These are phyloP conservation scores for Mimosa pudica DNA, from an alignment of 306 rosid genomes.

Conservation along the genomic window DNA sequence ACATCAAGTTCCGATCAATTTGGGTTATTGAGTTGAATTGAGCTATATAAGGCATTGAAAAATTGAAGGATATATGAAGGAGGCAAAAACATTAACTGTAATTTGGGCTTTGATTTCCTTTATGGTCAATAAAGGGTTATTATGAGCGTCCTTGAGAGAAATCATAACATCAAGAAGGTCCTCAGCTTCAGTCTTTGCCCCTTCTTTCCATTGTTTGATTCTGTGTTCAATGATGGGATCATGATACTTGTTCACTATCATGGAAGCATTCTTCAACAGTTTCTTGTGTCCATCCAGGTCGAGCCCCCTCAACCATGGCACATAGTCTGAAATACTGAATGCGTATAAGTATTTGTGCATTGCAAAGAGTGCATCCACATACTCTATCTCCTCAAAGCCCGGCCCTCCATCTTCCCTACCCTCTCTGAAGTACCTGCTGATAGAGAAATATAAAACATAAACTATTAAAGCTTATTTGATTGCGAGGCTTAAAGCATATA, in stretches of 20 bases:
- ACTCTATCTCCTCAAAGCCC: constrained; percentile 23
- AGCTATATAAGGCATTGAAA: no score
- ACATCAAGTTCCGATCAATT: background rate
- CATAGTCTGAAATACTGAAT: background rate
- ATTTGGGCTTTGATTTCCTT: background rate
- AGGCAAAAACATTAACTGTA: background rate
- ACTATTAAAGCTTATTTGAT: no score
- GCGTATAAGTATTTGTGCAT: background rate
- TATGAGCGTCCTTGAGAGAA: background rate
- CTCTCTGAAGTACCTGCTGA: constrained; percentile 28
- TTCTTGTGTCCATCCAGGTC: background rate
- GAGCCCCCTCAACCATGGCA: background rate
- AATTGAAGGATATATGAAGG: no score
- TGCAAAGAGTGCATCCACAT: background rate
- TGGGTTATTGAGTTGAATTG: no score
- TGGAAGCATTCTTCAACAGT: background rate
- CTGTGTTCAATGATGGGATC: background rate
- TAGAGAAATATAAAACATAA: background rate
- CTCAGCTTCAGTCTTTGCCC: background rate
- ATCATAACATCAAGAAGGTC: background rate
- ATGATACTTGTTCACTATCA: background rate
- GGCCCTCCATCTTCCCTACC: constrained; percentile 45
- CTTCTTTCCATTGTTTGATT: background rate
- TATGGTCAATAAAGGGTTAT: background rate
- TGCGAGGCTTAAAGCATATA: no score